Conservation (phyloP, 2,329 filamentous ascomycete species). For the Penicillium aurantiogriseum region DNA sequence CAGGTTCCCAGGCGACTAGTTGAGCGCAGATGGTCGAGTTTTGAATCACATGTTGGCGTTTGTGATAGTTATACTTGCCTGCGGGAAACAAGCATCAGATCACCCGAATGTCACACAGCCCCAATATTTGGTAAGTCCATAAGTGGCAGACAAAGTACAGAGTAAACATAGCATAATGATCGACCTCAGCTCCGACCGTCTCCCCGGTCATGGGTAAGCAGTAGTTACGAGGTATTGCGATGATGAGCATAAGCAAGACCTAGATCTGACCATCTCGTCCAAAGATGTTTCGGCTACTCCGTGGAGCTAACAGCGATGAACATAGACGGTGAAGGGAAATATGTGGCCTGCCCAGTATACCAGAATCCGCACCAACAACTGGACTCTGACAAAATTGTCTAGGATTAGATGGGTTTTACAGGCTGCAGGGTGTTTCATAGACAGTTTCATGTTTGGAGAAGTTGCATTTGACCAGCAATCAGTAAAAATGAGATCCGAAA, state of each 20-base stretch:
- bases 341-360: constrained; percentile 1
- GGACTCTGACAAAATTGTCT: background rate
- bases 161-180: background rate
- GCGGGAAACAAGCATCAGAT: constrained; percentile 14
- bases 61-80: constrained; percentile 6
- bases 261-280: background rate
- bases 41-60: constrained; percentile 9
- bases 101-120: constrained; percentile 13
- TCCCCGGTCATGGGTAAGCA: background rate
- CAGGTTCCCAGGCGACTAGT: background rate
- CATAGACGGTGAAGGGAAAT: background rate
- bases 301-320: background rate
- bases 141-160: background rate
- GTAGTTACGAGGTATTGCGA: background rate
- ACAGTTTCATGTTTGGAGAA: constrained; percentile 3
- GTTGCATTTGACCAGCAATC: background rate
- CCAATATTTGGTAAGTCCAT: background rate
- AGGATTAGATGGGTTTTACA: background rate
- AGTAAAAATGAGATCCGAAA: background rate
- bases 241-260: background rate
- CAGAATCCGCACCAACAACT: background rate
- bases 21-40: constrained; percentile 4
- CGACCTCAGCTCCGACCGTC: background rate
- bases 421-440: constrained; percentile 4
- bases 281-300: constrained; percentile 10